phyloP scores from a whole-genome alignment of 2,329 filamentous ascomycete species.

The Fusarium robinianum region DNA sequence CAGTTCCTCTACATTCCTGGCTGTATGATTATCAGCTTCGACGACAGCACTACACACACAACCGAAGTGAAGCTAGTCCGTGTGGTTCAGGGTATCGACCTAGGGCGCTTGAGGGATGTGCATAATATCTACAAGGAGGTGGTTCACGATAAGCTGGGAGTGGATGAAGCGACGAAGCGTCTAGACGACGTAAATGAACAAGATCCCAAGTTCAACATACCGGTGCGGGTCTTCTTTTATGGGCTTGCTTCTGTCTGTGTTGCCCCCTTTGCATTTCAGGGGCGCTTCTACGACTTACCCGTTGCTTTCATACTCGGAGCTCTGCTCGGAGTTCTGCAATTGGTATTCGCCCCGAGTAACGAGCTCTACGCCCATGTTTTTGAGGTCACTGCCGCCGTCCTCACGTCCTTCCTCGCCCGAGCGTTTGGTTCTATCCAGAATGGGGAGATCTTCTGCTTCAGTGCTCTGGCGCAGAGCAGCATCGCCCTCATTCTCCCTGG shows the following conservation, averaged over 20 bases:
- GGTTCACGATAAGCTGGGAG: constrained; percentile 74
- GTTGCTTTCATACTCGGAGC: constrained; percentile 77
- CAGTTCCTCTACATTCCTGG: constrained; percentile 90
- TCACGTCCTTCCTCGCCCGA: constrained; percentile 71
- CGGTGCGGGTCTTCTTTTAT: constrained; percentile 67
- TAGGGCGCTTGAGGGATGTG: constrained; percentile 73
- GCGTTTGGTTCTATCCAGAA: constrained; percentile 67
- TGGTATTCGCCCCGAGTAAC: constrained; percentile 74
- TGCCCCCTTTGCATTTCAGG: constrained; percentile 79
- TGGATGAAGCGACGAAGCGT: constrained; percentile 68
- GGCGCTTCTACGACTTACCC: constrained; percentile 76
- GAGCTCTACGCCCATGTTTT: constrained; percentile 66
- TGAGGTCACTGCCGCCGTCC: constrained; percentile 60
- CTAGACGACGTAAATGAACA: constrained; percentile 60
- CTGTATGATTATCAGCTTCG: constrained; percentile 94
- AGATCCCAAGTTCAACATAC: constrained; percentile 53
- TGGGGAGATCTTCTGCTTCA: constrained; percentile 69
- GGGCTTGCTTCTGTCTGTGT: constrained; percentile 77
- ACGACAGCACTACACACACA: constrained; percentile 72
- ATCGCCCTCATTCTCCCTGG: constrained; percentile 76
- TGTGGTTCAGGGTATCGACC: constrained; percentile 69
- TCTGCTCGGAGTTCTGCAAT: constrained; percentile 73
- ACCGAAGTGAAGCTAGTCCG: constrained; percentile 80
- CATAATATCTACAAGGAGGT: constrained; percentile 82
- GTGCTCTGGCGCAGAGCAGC: constrained; percentile 71